These are phyloP conservation scores for Cladosporium halotolerans DNA, from an alignment of 2,329 filamentous ascomycete genomes.

Conservation along the genomic window DNA sequence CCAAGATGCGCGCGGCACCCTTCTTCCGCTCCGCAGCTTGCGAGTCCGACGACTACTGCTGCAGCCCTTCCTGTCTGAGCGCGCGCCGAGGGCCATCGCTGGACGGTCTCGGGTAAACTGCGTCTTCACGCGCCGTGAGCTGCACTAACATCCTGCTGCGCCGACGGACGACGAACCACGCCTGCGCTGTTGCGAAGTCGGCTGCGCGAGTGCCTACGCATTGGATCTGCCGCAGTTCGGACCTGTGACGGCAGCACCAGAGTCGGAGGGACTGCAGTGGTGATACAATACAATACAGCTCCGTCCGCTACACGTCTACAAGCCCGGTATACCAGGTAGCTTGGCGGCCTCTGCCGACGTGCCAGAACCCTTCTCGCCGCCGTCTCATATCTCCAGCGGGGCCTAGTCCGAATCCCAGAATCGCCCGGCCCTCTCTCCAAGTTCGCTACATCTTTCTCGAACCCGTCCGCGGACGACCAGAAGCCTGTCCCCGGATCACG, in stretches of 20 bases:
- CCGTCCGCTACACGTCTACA: not conserved
- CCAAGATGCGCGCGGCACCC: not conserved
- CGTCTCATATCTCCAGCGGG: not conserved
- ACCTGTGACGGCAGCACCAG: no score
- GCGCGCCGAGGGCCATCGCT: no score
- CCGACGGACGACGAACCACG: no score
- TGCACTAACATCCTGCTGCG: no score
- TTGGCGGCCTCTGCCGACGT: slow-evolving; percentile 2
- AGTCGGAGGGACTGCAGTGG: not conserved
- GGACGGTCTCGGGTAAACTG: no score
- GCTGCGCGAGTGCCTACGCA: no score
- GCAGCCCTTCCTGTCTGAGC: no score
- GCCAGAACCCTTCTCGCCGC: not conserved
- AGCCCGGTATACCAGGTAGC: not conserved
- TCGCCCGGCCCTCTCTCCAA: not conserved
- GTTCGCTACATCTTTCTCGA: not conserved
- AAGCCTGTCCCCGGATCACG: slow-evolving; percentile 4
- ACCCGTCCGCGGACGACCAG: not conserved
- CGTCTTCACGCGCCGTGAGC: no score
- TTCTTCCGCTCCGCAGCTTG: not conserved
- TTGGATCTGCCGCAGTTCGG: no score
- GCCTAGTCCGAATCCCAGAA: not conserved
- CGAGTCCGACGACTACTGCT: no score
- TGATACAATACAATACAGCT: not conserved
- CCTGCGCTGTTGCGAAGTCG: no score